Percentiles rank a stretch among this genome's conserved stretches.
These are phyloP conservation scores for Aspergillus sparsus DNA, from an alignment of 495 filamentous ascomycete species.

Conservation along the genomic window DNA sequence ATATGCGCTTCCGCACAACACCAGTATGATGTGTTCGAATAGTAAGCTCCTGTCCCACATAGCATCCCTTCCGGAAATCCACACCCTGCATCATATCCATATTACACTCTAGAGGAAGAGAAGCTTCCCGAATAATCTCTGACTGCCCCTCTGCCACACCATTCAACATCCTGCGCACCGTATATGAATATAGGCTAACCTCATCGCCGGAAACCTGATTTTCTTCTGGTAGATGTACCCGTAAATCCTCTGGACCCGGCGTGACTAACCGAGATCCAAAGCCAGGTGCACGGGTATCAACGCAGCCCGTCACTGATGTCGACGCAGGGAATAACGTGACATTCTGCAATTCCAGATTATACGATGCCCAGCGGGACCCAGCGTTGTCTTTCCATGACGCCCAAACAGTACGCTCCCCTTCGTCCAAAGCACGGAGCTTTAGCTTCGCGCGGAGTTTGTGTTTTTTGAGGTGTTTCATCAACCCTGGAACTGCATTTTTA, in stretches of 20 bases:
- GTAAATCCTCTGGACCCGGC: constrained; percentile 42
- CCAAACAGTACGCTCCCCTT: constrained; percentile 65
- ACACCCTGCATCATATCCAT: constrained; percentile 79
- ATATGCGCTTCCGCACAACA: constrained; percentile 85
- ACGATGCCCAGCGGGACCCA: constrained; percentile 47
- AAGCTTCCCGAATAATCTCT: constrained; percentile 68
- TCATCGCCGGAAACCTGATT: constrained; percentile 36
- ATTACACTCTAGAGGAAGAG: constrained; percentile 81
- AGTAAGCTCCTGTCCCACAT: constrained; percentile 94
- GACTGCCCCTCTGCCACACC: constrained; percentile 82
- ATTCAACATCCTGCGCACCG: constrained; percentile 67
- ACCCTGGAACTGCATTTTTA: constrained; percentile 55
- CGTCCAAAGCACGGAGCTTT: constrained; percentile 60
- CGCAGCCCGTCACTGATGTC: constrained; percentile 43
- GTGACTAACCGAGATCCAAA: constrained; percentile 64
- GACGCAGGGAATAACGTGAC: constrained; percentile 29
- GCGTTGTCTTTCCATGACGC: constrained; percentile 60
- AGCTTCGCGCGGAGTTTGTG: constrained; percentile 85
- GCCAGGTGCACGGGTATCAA: constrained; percentile 66
- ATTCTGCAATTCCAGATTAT: constrained; percentile 43
- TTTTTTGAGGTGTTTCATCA: constrained; percentile 72
- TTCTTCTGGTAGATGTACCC: constrained; percentile 40
- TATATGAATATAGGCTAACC: constrained; percentile 53
- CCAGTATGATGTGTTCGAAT: constrained; percentile 92
- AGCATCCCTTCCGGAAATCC: constrained; percentile 95